phyloP scores from a whole-genome alignment of 73 alveolate species.

The Paramecium sexaurelia region DNA sequence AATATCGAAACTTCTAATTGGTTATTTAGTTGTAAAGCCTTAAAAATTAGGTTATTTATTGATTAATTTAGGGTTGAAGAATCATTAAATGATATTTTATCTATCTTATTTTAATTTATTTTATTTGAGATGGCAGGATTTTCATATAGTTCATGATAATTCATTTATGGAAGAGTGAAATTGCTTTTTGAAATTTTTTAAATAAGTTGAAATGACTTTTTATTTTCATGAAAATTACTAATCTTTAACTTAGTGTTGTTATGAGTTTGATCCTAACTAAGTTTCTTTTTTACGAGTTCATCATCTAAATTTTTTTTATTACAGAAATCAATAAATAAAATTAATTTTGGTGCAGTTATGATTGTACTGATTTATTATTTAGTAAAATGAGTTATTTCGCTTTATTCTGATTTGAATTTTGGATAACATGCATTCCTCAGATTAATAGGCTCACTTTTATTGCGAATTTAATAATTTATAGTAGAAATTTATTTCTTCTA shows the following conservation, averaged over 20 bases:
- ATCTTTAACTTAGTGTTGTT: background rate
- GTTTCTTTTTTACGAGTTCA: background rate
- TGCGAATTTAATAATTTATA: background rate
- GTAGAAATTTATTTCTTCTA: background rate
- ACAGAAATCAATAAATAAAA: background rate
- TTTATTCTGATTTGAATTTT: slow-evolving; percentile 1
- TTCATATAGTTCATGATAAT: background rate
- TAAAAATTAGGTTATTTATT: background rate
- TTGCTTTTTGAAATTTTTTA: background rate
- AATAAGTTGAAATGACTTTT: background rate
- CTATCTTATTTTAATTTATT: background rate
- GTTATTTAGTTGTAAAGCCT: background rate
- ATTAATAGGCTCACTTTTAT: slow-evolving; percentile 23
- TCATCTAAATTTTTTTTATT: background rate
- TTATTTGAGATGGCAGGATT: background rate
- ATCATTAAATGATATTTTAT: background rate
- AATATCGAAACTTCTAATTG: slow-evolving; percentile 35
- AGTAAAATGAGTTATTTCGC: background rate
- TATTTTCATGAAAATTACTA: background rate
- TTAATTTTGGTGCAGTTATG: background rate
- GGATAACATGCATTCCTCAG: background rate
- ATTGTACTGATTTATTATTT: background rate
- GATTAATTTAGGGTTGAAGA: background rate
- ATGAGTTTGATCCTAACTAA: background rate
- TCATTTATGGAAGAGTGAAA: slow-evolving; percentile 14